Evolutionary conservation across 306 rosid genomes (phyloP), one percentile per base, ranked within the genome.

Genomic region (Acacia crassicarpa): DNA sequence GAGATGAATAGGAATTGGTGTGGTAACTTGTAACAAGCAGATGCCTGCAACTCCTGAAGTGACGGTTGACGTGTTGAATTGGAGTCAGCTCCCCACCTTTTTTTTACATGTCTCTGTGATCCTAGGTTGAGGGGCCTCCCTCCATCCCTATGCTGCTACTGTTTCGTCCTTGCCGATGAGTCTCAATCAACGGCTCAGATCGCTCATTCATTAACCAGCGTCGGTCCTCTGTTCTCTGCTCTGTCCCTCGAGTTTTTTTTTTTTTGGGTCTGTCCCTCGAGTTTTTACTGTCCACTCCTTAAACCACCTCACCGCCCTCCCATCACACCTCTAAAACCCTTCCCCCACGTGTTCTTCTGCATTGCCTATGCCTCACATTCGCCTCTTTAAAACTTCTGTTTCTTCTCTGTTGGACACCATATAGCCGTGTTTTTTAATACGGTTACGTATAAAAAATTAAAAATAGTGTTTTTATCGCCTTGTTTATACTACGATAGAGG

Each of bases 301-400:
- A 17, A 49, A 49, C 56, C n/a, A 4, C n/a, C 56, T 49, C 56
- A 49, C 56, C 19, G 20, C 6, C 56, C 20, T 16, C n/a, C 59
- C n/a, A 16, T 49, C 5, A 16, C 7, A 16, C 14, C 14, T 45
- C n/a, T 12, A 33, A 27, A 63, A 54, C 1, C 41, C 15, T 49
- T 53, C 27, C 73, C 76, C 66, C 76, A 66, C 78, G 86, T 80
- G 83, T 83, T 67, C 30, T 43, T 44, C 8, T 32, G 86, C 73
- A 75, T 68, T 13, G 81, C 79, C 77, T 48, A 9, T 20, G 8
- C 63, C 63, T 56, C 30, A 59, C 8, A 23, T 44, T 16, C 83
- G 70, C 56, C 46, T 78, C 59, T 53, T 48, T 4, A 14, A 48
- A 12, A 48, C 53, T 48, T 16, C 14, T 48, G 4, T 16, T 19